phyloP scores from a whole-genome alignment of 192 early-diverging fungal species.

The Podila verticillata region DNA sequence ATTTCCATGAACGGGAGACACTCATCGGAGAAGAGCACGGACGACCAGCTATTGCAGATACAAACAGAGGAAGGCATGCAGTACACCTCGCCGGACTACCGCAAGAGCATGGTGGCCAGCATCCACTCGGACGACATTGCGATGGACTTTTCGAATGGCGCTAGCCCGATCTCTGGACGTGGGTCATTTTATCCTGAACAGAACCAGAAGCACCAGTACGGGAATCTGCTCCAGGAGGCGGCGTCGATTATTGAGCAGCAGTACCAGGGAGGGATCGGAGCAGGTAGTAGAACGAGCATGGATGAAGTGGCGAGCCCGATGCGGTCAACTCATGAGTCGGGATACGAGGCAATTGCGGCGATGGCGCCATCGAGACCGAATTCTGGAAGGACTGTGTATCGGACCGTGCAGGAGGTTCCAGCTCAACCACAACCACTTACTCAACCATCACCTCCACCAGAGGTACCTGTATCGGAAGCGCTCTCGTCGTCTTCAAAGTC shows the following conservation, averaged over 20 bases:
- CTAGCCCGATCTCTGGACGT: neutral
- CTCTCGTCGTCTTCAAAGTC: no score
- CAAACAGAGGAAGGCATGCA: constrained; percentile 22
- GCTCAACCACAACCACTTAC: no score
- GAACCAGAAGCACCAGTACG: constrained; percentile 13
- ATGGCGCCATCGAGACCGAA: no score
- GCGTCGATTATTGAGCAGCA: constrained; percentile 32
- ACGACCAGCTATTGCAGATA: neutral
- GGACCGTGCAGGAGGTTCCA: no score
- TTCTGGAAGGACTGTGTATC: no score
- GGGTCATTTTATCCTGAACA: constrained; percentile 6
- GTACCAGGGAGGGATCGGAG: neutral
- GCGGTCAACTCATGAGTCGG: neutral
- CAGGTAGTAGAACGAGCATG: no score
- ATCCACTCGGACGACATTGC: constrained; percentile 22
- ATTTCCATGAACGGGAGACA: neutral
- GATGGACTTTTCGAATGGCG: constrained; percentile 4
- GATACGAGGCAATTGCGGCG: no score
- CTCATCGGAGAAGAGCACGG: neutral
- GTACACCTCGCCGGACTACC: constrained; percentile 37
- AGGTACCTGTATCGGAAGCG: no score
- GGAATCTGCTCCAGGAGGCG: constrained; percentile 35
- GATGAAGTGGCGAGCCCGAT: no score
- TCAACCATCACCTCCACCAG: no score
- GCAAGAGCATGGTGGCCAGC: constrained; percentile 33